Percentiles rank a stretch among this genome's conserved stretches.
Evolutionary conservation across 148 eudicot species (phyloP).

Genomic region (Rhododendron ferrugineum): DNA sequence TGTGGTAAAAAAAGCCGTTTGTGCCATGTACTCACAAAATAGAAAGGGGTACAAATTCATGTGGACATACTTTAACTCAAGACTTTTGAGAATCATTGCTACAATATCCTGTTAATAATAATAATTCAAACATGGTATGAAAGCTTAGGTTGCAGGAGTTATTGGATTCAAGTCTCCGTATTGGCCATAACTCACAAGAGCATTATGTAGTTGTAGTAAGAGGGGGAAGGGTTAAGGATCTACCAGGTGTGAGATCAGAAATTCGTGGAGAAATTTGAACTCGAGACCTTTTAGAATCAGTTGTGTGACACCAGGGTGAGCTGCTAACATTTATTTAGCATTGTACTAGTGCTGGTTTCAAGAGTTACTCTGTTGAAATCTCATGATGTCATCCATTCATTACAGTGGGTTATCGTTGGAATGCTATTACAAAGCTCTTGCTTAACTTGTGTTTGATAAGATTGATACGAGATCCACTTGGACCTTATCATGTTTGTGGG

Average conservation of each 20-base stretch:
- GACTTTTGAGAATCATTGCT: background rate
- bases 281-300: background rate
- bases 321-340: background rate
- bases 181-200: background rate
- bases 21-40: background rate
- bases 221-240: background rate
- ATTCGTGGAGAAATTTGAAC: background rate
- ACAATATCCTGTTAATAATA: background rate
- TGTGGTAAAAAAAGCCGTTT: background rate
- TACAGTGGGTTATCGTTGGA: background rate
- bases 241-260: background rate
- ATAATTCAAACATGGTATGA: background rate
- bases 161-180: background rate
- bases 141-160: background rate
- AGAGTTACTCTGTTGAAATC: background rate
- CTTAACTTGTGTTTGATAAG: background rate
- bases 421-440: background rate
- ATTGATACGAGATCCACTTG: background rate
- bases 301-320: background rate
- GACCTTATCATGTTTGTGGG: background rate
- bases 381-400: background rate
- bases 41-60: background rate
- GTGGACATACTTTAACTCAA: background rate
- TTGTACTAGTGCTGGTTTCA: background rate
- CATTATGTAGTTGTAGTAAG: background rate